phyloP scores from a whole-genome alignment of 108 stramenopile genomes.

The Aurantiochytrium sp. region DNA sequence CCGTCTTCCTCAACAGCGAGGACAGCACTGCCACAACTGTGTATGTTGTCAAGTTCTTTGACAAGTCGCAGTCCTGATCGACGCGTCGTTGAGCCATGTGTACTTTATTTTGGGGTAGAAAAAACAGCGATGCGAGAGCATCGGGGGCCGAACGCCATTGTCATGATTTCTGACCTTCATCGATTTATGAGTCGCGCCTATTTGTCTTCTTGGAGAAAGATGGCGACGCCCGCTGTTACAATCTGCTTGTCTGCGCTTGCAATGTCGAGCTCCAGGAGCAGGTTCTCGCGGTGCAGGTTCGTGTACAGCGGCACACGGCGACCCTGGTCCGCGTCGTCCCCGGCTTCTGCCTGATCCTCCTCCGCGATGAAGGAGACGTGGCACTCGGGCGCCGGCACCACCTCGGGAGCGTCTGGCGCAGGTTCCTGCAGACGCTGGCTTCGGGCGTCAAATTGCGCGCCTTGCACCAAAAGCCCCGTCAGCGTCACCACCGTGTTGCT shows the following conservation, averaged over 20 bases:
- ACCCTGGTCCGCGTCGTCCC: background rate
- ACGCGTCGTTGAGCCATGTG: background rate
- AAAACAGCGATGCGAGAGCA: background rate
- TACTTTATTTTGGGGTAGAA: background rate
- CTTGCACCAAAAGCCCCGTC: constrained; percentile 55
- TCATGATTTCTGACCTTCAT: no score
- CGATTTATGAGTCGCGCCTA: no score
- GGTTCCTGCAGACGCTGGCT: constrained; percentile 40
- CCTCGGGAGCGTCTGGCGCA: constrained; percentile 51
- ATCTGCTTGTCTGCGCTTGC: background rate
- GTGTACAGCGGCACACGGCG: constrained; percentile 38
- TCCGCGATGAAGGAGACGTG: constrained; percentile 43
- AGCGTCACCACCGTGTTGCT: constrained; percentile 43
- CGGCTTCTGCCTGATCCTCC: background rate
- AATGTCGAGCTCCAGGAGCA: constrained; percentile 37
- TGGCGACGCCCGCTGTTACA: constrained; percentile 40
- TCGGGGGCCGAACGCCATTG: no score
- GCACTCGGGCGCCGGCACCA: constrained; percentile 50
- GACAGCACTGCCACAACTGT: background rate
- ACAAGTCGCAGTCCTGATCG: background rate
- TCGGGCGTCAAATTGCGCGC: constrained; percentile 49
- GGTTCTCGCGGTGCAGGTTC: constrained; percentile 38
- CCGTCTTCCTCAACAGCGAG: background rate
- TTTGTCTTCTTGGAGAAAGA: constrained; percentile 36
- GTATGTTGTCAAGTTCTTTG: constrained; percentile 4